A percentile compares a stretch with the other conserved stretches of the same genome.
phyloP scores from a whole-genome alignment of 805 yeast species.

The Myxozyma geophila region DNA sequence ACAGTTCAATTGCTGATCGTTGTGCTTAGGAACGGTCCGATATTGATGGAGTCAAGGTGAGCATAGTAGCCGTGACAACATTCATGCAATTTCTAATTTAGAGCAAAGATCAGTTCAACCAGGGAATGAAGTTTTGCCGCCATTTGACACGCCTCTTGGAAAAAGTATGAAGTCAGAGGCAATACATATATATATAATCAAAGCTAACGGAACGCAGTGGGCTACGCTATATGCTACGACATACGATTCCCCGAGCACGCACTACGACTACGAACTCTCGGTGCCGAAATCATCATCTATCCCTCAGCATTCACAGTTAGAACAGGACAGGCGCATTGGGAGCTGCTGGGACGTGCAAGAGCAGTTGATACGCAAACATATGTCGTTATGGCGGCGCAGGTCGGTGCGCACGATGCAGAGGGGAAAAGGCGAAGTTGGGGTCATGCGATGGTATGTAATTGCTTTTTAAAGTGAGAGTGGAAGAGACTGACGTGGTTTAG shows the following conservation, averaged over 20 bases:
- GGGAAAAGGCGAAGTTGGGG: conserved; percentile 78
- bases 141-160: conserved; percentile 65
- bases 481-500: neutral
- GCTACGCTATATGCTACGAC: conserved; percentile 82
- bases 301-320: conserved; percentile 93
- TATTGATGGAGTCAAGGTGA: conserved; percentile 65
- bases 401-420: conserved; percentile 69
- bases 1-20: neutral
- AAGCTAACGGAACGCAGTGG: conserved; percentile 47
- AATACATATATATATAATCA: neutral
- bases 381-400: conserved; percentile 90
- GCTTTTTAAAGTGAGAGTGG: neutral
- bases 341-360: conserved; percentile 72
- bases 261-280: conserved; percentile 54
- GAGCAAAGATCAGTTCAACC: conserved; percentile 68
- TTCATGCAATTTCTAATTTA: neutral
- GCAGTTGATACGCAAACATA: conserved; percentile 88
- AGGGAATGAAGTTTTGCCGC: conserved; percentile 59
- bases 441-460: conserved; percentile 58
- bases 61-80: neutral
- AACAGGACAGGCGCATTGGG: conserved; percentile 94
- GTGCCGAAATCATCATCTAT: conserved; percentile 79
- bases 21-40: conserved; percentile 67
- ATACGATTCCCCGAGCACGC: conserved; percentile 85
- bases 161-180: conserved; percentile 39